Evolutionary conservation across 495 filamentous ascomycete species (phyloP), one percentile per base, ranked within the genome.

Genomic region (Daldinia decipiens): DNA sequence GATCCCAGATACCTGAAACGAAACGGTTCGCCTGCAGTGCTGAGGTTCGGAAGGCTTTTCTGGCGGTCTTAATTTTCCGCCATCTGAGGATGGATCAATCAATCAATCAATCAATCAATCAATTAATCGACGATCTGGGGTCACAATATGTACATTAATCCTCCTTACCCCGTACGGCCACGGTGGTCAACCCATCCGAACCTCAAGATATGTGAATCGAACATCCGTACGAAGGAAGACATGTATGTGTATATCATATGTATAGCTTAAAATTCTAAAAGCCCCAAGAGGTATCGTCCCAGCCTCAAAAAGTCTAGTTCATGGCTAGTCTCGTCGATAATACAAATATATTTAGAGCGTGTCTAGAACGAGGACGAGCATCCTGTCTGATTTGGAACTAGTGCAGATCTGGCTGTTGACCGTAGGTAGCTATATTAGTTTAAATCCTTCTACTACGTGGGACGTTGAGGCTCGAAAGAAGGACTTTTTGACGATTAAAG

Each of bases 61-160:
- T 47, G 43, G 24, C 43, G 17, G 19, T 47, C 9, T 47, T 47
- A 24, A 47, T 24, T 47, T 47, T 47, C 43, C 43, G 17, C 13
- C 43, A 21, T 24, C 8, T 24, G 19, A 47, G 43, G 17, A 21
- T 47, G 19, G 19, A 47, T 47, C 8, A 21, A 34, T 34, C 11
- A 34, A 12, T 34, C 31, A 34, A 34, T 34, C 32, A 47, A 47
- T 21, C 38, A 40, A 47, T 9, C 19, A 21, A 4, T 9, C 9
- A 47, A 34, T 43, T 29, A 62, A 72, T 60, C 60, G 63, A 45
- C 55, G 70, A 64, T 72, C 70, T 31, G 47, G 70, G 70, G 64
- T 60, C 32, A 57, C 27, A 26, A 12, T 39, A 1, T 7, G 45
- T 67, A 17, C 38, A n/a, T 8, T n/a, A 17, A 45, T 54, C 54